phyloP scores from a whole-genome alignment of 352 stramenopile species.

The Saprolegnia diclina region DNA sequence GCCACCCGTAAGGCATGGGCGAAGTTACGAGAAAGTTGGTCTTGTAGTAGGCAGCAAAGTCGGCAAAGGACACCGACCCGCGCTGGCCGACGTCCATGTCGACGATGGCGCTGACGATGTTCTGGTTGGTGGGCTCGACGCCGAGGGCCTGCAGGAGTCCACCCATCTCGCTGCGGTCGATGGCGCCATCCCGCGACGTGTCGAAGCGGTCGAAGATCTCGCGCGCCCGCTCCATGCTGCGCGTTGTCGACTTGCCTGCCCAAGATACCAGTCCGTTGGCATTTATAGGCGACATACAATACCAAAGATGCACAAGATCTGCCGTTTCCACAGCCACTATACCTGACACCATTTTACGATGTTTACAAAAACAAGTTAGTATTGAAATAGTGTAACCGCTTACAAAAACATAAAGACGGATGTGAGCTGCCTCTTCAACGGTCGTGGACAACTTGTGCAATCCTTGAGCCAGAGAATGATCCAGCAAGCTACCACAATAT shows the following conservation, averaged over 20 bases:
- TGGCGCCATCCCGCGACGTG: slow-evolving; percentile 19
- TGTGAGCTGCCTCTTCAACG: no score
- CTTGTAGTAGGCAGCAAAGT: slow-evolving; percentile 29
- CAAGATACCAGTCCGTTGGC: background rate
- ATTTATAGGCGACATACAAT: slow-evolving; percentile 5
- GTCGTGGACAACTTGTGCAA: no score
- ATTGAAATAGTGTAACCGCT: no score
- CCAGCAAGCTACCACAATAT: no score
- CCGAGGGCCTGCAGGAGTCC: slow-evolving; percentile 19
- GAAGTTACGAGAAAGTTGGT: slow-evolving; percentile 15
- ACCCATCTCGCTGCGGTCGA: slow-evolving; percentile 21
- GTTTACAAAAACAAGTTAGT: no score
- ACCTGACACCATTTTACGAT: no score
- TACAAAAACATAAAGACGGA: no score
- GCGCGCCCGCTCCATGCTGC: slow-evolving; percentile 14
- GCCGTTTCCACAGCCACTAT: no score
- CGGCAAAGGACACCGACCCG: slow-evolving; percentile 29
- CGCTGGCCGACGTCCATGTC: slow-evolving; percentile 29
- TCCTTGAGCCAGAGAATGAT: no score
- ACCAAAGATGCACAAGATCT: no score
- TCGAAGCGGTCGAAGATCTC: slow-evolving; percentile 24
- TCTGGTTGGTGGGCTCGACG: slow-evolving; percentile 19
- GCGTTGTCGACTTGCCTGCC: background rate
- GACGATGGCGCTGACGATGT: slow-evolving; percentile 22
- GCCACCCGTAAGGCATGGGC: background rate